phyloP scores from a whole-genome alignment of 2,329 filamentous ascomycete species.

The Leptodontidium sp. region DNA sequence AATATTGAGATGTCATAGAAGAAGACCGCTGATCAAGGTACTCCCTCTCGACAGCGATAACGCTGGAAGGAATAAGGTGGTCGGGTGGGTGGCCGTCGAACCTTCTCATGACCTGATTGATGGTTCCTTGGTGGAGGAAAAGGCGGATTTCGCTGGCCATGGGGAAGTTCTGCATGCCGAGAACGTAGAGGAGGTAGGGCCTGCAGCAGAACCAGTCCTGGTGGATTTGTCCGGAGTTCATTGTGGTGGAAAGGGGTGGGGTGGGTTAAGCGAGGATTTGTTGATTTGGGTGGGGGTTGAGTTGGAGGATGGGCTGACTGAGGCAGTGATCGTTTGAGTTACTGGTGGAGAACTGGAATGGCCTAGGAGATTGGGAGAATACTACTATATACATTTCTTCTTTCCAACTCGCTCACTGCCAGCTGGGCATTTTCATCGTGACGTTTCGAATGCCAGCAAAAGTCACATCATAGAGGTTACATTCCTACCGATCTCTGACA shows the following conservation, averaged over 20 bases:
- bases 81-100: not conserved
- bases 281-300: not conserved
- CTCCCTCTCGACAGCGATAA: not conserved
- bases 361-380: no score
- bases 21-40: not conserved
- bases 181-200: not conserved
- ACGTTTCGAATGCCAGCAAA: no score
- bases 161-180: not conserved
- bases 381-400: no score
- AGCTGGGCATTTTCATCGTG: no score
- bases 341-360: not conserved
- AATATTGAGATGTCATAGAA: not conserved
- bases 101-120: not conserved
- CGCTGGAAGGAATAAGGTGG: not conserved
- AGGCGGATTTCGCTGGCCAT: not conserved
- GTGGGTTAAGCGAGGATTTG: conserved; percentile 5
- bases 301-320: not conserved
- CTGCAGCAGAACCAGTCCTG: conserved; percentile 6
- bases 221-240: not conserved
- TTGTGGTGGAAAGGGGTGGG: not conserved
- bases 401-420: no score
- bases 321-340: not conserved
- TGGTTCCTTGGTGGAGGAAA: not conserved
- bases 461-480: no score
- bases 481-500: no score